Base-by-base conservation (phyloP, 345 rosid species). In the Viola odorata region DNA sequence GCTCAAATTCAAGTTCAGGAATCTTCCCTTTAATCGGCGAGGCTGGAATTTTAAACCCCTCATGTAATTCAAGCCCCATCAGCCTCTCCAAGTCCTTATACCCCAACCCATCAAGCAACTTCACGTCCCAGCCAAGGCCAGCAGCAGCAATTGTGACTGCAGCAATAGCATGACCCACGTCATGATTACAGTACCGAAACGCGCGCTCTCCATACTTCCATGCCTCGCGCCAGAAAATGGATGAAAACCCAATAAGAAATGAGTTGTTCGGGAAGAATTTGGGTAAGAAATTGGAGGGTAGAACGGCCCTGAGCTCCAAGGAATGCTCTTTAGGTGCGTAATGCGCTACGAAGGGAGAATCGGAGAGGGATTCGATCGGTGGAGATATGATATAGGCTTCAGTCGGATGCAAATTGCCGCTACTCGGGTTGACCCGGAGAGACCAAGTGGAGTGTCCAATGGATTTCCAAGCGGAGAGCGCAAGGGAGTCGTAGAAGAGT, bases 121-220 rank as follows among this genome's bases (percentile, higher is more conserved):
- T 91, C 63, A 85, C 81, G 54, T 91, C 96, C 97, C 97, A 91
- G 10, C 97, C 96, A 1, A 91, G 96, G 39, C 65, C 81, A 0
- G 88, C 94, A 0, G 97, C 96, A 3, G 97, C 94, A 55, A 88
- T 67, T 13, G 96, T 40, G 61, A 88, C 63, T 41, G 97, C 87
- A 0, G 82, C 92, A 50, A 91, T 69, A 11, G 94, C 94, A 64
- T 91, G 97, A 11, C 97, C 97, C 12, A 88, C 89, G 54, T 87
- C 97, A 58, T 91, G 97, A 63, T 88, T 91, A 40, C 91, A 91
- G 77, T 91, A 88, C 55, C 94, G 63, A 65, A 88, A 83, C 12
- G 94, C 96, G 1, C 97, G 81, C 53, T 91, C 96, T 1, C 97
- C 97, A 58, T 91, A 91, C 73, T 91, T 88, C 97, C 97, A 91